Base-by-base conservation (phyloP, 352 stramenopile genomes). In the Pythium dissimile region DNA sequence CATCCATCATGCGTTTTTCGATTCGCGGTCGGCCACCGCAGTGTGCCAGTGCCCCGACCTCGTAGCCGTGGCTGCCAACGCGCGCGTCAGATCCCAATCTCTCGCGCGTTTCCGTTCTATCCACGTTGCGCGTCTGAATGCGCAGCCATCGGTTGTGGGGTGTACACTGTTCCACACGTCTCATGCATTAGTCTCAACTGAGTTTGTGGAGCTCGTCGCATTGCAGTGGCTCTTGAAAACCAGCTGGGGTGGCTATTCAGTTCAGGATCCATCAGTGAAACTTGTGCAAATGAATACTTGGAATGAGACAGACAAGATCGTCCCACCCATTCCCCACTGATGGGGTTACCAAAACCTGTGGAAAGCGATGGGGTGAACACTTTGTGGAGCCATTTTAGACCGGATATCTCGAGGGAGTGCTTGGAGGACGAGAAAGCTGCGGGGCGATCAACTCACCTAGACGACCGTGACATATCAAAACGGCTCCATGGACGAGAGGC, bases 131-230 rank as follows among this genome's bases (percentile, higher is more conserved):
- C 38, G 35, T 51, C 45, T 42, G 52, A 59, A 50, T 44, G 52
- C 24, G 52, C 45, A 54, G 30, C 46, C 46, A 54, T 41, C 46
- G 46, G 28, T 59, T 30, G 27, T 59, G 51, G 51, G 13, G 30
- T 6, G 26, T 32, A 27, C 48, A 15, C 7, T 38, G 21, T 42
- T 18, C 35, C 45, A 53, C 10, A 35, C 26, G 43, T 20, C 26
- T 37, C 38, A 38, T 18, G 20, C 1, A 13, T 41, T 38, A 59
- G 30, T 49, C 39, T 47, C 39, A 26, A 10, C 39, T 45, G 52
- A 51, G 41, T 59, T 59, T 59, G 52, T 59, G 41, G 52, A 37
- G 52, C 52, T 51, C 30, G 52, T 50, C 39, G 31, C 41, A 32
- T 59, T 49, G 41, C 52, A 39, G 52, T 52, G 52, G 41, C 23